These are phyloP conservation scores for Solanum pimpinellifolium DNA, from an alignment of 257 asterid species.

Conservation along the genomic window DNA sequence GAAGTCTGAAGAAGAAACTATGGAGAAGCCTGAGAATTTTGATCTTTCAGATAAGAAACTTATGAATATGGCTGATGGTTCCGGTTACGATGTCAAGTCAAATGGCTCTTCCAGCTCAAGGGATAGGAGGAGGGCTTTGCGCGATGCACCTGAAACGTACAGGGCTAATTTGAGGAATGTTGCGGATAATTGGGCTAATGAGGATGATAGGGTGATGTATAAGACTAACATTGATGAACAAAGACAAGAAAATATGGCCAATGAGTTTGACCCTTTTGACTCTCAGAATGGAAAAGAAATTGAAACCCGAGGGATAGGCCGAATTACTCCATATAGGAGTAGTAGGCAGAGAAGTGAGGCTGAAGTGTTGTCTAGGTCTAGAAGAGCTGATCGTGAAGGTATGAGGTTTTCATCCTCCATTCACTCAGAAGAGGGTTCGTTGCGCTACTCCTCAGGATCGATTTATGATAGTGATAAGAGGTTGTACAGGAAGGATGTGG, in stretches of 20 bases:
- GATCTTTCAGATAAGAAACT: constrained; percentile 22
- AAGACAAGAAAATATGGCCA: constrained; percentile 8
- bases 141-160: constrained; percentile 22
- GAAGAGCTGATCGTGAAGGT: constrained; percentile 12
- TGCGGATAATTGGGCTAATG: constrained; percentile 18
- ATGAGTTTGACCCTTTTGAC: constrained; percentile 11
- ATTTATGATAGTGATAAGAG: not conserved
- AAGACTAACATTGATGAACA: constrained; percentile 5
- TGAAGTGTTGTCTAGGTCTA: constrained; percentile 13
- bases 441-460: not conserved
- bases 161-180: constrained; percentile 5
- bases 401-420: not conserved
- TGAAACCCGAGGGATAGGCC: constrained; percentile 6
- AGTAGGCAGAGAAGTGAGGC: constrained; percentile 4
- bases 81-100: constrained; percentile 49
- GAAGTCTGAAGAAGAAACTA: constrained; percentile 42
- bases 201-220: constrained; percentile 12
- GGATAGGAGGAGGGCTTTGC: constrained; percentile 29
- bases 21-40: constrained; percentile 33
- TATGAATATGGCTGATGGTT: constrained; percentile 31
- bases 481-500: not conserved
- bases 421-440: not conserved
- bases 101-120: constrained; percentile 39
- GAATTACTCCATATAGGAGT: constrained; percentile 3
- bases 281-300: constrained; percentile 6